Conservation (phyloP, 768 basidiomycete species). For the Mycena sanguinolenta region DNA sequence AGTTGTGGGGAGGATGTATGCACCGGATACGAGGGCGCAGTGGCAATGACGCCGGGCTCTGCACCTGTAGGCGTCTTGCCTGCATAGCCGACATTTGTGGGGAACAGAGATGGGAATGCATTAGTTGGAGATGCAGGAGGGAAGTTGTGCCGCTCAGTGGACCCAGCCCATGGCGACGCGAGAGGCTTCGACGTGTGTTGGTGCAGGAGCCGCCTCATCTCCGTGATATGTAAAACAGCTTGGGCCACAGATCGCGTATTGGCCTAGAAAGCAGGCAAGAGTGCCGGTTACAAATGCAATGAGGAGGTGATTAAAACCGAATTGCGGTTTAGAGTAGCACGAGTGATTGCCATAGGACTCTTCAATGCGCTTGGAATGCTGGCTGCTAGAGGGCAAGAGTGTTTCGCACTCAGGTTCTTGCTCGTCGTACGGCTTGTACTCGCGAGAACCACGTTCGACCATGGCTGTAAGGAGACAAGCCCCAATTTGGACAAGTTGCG, state of each 20-base stretch:
- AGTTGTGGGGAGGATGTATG: constrained; percentile 80
- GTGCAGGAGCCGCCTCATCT: constrained; percentile 4
- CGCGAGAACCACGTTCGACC: constrained; percentile 25
- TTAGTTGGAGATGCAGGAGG: constrained; percentile 85
- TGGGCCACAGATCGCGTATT: constrained; percentile 61
- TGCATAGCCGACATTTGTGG: constrained; percentile 81
- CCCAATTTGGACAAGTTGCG: constrained; percentile 38
- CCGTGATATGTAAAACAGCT: constrained; percentile 50
- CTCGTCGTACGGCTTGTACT: constrained; percentile 25
- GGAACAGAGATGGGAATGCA: constrained; percentile 78
- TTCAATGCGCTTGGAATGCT: constrained; percentile 10
- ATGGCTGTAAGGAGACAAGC: too few species aligned
- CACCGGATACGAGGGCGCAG: constrained; percentile 83
- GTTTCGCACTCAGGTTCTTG: constrained; percentile 49
- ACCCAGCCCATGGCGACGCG: constrained; percentile 79
- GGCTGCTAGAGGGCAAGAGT: constrained; percentile 48
- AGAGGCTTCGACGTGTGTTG: constrained; percentile 45
- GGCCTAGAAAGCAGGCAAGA: constrained; percentile 62
- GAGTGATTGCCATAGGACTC: constrained; percentile 27
- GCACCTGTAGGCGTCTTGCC: constrained; percentile 86
- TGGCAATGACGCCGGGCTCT: constrained; percentile 78
- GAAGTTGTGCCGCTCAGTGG: constrained; percentile 75
- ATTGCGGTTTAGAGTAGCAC: constrained; percentile 43
- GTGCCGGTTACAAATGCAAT: constrained; percentile 69
- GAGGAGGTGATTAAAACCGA: constrained; percentile 54